Conservation (phyloP, 148 eudicot species). For the Cornus suecica region DNA sequence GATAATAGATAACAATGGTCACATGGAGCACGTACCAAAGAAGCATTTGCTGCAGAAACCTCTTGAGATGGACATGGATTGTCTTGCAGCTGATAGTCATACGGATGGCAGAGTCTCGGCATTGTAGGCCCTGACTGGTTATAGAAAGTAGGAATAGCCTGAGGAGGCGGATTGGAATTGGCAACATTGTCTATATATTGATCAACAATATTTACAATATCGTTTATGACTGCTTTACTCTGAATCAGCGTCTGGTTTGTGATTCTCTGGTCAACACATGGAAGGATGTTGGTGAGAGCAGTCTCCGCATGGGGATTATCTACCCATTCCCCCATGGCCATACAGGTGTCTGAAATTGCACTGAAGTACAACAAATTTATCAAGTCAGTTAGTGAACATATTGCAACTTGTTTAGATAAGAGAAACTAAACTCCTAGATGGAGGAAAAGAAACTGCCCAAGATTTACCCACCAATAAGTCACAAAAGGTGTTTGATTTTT, state of each 20-base stretch:
- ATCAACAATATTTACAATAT: constrained; percentile 60
- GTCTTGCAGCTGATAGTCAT: constrained; percentile 65
- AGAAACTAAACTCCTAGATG: too few relatives aligned
- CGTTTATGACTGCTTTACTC: constrained; percentile 60
- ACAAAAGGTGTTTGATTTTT: too few relatives aligned
- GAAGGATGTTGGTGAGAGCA: constrained; percentile 90
- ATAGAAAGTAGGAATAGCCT: constrained; percentile 44
- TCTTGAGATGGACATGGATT: constrained; percentile 56
- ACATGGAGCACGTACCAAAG: constrained; percentile 43
- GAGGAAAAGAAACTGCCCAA: too few relatives aligned
- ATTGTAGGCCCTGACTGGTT: constrained; percentile 86
- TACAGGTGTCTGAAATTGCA: constrained; percentile 79
- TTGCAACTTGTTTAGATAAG: too few relatives aligned
- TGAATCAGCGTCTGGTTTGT: constrained; percentile 73
- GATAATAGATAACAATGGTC: not conserved
- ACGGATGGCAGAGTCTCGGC: constrained; percentile 85
- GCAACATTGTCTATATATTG: constrained; percentile 67
- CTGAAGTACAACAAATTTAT: constrained; percentile 30
- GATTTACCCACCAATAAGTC: too few relatives aligned
- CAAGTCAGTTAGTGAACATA: too few relatives aligned
- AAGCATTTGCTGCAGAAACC: constrained; percentile 69
- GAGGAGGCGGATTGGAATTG: constrained; percentile 53
- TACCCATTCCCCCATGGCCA: constrained; percentile 98
- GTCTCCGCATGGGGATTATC: constrained; percentile 92
- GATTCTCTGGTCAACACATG: constrained; percentile 80